Percentiles rank a stretch among this genome's conserved stretches.
phyloP scores from a whole-genome alignment of 2,329 filamentous ascomycete species.

The Corinectria fuckeliana region DNA sequence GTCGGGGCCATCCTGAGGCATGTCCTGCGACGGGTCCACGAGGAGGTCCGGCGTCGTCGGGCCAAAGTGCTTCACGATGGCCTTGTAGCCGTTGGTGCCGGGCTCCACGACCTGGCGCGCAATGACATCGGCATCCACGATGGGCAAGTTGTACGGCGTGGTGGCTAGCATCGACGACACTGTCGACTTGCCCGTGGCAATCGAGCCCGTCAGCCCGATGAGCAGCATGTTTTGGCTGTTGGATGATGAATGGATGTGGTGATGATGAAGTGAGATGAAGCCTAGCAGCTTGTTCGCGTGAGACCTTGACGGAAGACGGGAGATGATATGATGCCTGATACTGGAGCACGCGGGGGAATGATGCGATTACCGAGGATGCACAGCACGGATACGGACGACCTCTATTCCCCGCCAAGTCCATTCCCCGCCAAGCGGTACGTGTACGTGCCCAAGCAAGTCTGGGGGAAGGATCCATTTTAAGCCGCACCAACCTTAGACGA shows the following conservation, averaged over 20 bases:
- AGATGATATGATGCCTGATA: conserved; percentile 25
- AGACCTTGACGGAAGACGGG: neutral
- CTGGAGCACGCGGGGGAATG: conserved; percentile 16
- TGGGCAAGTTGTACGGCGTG: conserved; percentile 82
- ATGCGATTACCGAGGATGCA: conserved; percentile 34
- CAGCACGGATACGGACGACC: too few relatives aligned
- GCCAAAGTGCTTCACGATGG: conserved; percentile 82
- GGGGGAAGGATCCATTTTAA: conserved; percentile 12
- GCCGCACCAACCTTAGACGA: conserved; percentile 14
- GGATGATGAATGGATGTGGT: neutral
- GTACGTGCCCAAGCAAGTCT: neutral
- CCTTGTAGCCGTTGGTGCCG: conserved; percentile 81
- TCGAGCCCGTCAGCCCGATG: conserved; percentile 94
- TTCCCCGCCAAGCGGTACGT: neutral
- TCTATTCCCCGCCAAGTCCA: too few relatives aligned
- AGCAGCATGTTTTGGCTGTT: conserved; percentile 74
- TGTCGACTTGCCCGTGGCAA: conserved; percentile 97
- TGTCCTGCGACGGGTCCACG: conserved; percentile 60
- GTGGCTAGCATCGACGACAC: conserved; percentile 83
- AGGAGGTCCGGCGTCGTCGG: conserved; percentile 87
- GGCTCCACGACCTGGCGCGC: conserved; percentile 95
- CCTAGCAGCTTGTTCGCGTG: neutral
- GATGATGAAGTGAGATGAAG: neutral
- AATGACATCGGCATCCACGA: conserved; percentile 93
- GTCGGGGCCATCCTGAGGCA: conserved; percentile 59